These are phyloP conservation scores for Metarhizium rileyi DNA, from an alignment of 2,329 filamentous ascomycete species.

Conservation along the genomic window DNA sequence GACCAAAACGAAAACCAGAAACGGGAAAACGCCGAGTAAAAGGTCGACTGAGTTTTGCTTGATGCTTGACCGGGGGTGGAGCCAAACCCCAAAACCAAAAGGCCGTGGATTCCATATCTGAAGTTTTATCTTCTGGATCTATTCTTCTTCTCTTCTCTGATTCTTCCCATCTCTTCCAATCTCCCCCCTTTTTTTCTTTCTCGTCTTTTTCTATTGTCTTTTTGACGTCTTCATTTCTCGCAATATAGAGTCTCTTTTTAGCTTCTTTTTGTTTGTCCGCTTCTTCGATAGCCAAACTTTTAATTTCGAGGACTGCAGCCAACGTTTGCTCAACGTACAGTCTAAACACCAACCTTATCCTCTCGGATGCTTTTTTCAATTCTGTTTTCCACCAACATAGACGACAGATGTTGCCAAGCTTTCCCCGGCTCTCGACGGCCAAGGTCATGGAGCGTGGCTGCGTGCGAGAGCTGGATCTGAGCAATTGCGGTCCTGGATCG, in stretches of 20 bases:
- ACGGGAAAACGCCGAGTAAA: neutral
- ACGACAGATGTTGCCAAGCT: too few species aligned
- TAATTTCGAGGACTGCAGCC: too few species aligned
- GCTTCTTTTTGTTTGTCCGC: too few species aligned
- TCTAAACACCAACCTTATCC: too few species aligned
- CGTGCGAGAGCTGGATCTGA: conserved; percentile 41
- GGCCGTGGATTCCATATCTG: neutral
- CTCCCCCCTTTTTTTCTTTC: conserved; percentile 1
- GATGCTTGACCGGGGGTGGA: neutral
- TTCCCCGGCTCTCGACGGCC: too few species aligned
- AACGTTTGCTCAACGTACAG: too few species aligned
- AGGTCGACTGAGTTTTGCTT: neutral
- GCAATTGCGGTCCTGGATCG: conserved; percentile 34
- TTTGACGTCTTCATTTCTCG: too few species aligned
- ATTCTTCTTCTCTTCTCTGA: neutral
- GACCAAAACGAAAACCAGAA: neutral
- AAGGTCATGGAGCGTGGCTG: conserved; percentile 15
- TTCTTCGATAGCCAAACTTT: too few species aligned
- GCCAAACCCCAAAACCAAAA: neutral
- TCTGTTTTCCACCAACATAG: too few species aligned
- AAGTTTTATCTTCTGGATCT: neutral
- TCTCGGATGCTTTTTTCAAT: too few species aligned
- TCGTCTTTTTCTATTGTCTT: too few species aligned
- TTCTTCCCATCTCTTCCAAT: neutral
- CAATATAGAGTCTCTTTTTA: too few species aligned